These are phyloP conservation scores for Fraxinus floribunda DNA, from an alignment of 305 asterid species.

Conservation along the genomic window DNA sequence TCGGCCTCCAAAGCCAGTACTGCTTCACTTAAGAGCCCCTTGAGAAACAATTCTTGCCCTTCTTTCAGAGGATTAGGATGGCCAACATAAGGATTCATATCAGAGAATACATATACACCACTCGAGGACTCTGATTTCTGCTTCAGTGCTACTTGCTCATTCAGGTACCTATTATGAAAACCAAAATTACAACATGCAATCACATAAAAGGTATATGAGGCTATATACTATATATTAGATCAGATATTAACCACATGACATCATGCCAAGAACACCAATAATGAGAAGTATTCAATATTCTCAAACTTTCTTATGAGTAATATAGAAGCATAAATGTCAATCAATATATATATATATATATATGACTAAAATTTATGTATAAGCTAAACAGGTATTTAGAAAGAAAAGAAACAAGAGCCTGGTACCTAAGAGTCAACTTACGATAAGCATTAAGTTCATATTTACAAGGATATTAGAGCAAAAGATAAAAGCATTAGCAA, in stretches of 20 bases:
- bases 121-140: constrained; percentile 1
- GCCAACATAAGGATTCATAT: constrained; percentile 96
- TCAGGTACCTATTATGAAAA: neutral
- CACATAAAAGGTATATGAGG: neutral
- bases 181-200: neutral
- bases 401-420: neutral
- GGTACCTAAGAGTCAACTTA: neutral
- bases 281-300: neutral
- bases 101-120: constrained; percentile 89
- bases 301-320: neutral
- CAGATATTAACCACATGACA: neutral
- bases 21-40: constrained; percentile 98
- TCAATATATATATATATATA: too few relatives aligned
- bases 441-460: neutral
- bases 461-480: neutral
- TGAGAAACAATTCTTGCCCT: constrained; percentile 94
- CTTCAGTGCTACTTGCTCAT: constrained; percentile 9
- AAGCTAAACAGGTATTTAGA: neutral
- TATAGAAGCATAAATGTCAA: neutral
- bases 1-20: constrained; percentile 99
- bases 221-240: neutral
- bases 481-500: neutral
- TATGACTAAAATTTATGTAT: neutral
- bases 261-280: neutral
- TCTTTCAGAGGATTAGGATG: constrained; percentile 96